phyloP scores from a whole-genome alignment of 164 flowering plant species.

The Buxus sempervirens region DNA sequence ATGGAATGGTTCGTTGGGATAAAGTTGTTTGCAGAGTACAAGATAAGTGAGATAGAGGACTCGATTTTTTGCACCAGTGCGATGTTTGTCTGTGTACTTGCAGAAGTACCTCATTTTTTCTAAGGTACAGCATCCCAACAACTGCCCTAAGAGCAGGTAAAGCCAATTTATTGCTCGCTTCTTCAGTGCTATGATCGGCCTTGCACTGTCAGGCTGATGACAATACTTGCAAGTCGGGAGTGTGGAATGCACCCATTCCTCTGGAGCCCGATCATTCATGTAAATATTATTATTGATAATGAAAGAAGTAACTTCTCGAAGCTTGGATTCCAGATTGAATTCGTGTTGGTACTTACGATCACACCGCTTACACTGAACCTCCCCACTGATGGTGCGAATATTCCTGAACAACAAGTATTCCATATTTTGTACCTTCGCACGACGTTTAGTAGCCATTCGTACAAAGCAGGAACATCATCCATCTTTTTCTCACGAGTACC shows the following conservation, averaged over 20 bases:
- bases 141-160: background rate
- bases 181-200: slow-evolving; percentile 36
- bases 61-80: slow-evolving; percentile 41
- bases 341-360: slow-evolving; percentile 10
- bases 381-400: slow-evolving; percentile 29
- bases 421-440: background rate
- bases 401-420: background rate
- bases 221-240: slow-evolving; percentile 36
- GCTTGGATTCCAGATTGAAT: slow-evolving; percentile 32
- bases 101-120: slow-evolving; percentile 22
- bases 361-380: slow-evolving; percentile 56
- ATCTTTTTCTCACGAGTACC: slow-evolving; percentile 12
- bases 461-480: slow-evolving; percentile 25
- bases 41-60: slow-evolving; percentile 34
- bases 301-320: slow-evolving; percentile 18
- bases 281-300: slow-evolving; percentile 9
- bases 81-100: slow-evolving; percentile 48
- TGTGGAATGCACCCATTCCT: slow-evolving; percentile 31
- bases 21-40: slow-evolving; percentile 42
- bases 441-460: slow-evolving; percentile 32
- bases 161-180: slow-evolving; percentile 38
- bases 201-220: slow-evolving; percentile 28
- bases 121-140: slow-evolving; percentile 4
- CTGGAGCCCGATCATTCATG: slow-evolving; percentile 49
- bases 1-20: slow-evolving; percentile 17